These are phyloP conservation scores for Scytalidium sp. DNA, from an alignment of 2,329 filamentous ascomycete genomes.

Conservation along the genomic window DNA sequence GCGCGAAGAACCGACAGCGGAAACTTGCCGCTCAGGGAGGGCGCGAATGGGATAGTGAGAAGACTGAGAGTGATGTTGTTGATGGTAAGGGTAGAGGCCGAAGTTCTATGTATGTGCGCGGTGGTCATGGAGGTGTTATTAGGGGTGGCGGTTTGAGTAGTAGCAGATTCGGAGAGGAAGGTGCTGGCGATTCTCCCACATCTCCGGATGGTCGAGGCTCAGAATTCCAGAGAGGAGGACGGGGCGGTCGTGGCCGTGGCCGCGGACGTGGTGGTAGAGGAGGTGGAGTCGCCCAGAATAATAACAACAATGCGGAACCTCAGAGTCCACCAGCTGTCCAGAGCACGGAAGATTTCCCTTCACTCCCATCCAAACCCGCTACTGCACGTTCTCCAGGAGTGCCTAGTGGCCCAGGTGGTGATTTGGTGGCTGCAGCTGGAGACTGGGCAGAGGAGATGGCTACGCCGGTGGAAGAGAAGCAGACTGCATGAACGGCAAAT, in stretches of 20 bases:
- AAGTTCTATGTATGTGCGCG: conserved; percentile 24
- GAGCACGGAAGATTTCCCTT: conserved; percentile 22
- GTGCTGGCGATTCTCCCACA: conserved; percentile 5
- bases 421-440: conserved; percentile 6
- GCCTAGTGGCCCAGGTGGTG: neutral
- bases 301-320: conserved; percentile 1
- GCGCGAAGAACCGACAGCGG: conserved; percentile 29
- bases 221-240: conserved; percentile 8
- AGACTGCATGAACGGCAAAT: neutral
- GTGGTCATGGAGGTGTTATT: conserved; percentile 26
- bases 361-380: conserved; percentile 11
- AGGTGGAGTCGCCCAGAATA: conserved; percentile 2
- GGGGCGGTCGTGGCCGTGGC: conserved; percentile 12
- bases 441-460: conserved; percentile 29
- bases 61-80: conserved; percentile 26
- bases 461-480: conserved; percentile 20
- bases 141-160: conserved; percentile 16
- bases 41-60: conserved; percentile 31
- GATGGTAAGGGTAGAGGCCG: conserved; percentile 20
- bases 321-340: conserved; percentile 8
- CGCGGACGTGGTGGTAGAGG: conserved; percentile 19
- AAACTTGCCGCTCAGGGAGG: conserved; percentile 29
- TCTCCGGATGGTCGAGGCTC: conserved; percentile 6
- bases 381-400: neutral
- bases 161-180: conserved; percentile 15